Evolutionary conservation across 768 basidiomycete species (phyloP), one percentile per base, ranked within the genome.

Genomic region (Lepiota brunneoincarnata): DNA sequence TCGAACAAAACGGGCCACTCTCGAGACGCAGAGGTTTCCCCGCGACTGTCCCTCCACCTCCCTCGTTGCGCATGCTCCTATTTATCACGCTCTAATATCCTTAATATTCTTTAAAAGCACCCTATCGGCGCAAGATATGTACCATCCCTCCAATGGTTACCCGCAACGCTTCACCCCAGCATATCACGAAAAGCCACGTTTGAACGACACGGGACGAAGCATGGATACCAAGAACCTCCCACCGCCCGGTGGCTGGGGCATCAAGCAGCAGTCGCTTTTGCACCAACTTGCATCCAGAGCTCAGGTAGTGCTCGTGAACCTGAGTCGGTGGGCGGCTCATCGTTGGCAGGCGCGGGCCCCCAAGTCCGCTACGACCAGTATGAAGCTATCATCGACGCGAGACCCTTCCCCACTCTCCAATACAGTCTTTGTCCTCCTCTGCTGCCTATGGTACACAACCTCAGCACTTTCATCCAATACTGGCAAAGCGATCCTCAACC

Each of bases 401-500:
- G 52, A 68, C 21, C 57, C 67, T 14, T 51, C 31, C 31, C 31
- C 69, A 14, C 64, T 71, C 31, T 75, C 77, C 34, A 73, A 69
- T 40, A 58, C 66, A 26, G 63, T 71, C 28, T 98, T 99, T 72
- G 72, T 93, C 43, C 69, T 89, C 51, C 77, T 96, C 31, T 99
- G 97, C 67, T 71, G 75, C 15, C 76, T 98, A 18, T 99, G 97
- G 97, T 99, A 99, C 72, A 80, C 85, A 14, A 85, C 88, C 3
- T 97, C 94, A 5, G 96, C 96, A 1, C 70, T 98, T 47, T 94
- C 93, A 2, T 96, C 93, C 38, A 98, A 98, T 66, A 98, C 96
- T 1, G 97, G 95, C 54, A 99, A 99, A 68, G 82, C 88, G 41
- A 95, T 99, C 71, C 78, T 99, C 61, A 94, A 78, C 61, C 87